Evolutionary conservation across 768 basidiomycete genomes (phyloP).

Genomic region (Mycena vitilis): DNA sequence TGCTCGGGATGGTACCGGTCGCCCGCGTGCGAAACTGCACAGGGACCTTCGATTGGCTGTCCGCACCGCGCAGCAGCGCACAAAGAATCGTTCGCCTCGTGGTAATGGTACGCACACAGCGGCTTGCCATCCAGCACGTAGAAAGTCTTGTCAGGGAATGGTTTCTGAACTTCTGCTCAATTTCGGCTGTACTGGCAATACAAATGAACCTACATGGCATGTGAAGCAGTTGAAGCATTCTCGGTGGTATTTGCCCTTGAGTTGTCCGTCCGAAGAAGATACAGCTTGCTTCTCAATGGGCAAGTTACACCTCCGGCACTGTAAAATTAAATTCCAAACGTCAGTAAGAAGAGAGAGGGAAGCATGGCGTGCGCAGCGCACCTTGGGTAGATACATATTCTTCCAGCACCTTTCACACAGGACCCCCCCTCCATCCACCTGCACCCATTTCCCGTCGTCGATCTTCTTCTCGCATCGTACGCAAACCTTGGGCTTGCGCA

Average conservation of each 20-base stretch:
- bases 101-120: slow-evolving; percentile 92
- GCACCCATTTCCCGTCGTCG: slow-evolving; percentile 86
- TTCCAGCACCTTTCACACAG: slow-evolving; percentile 96
- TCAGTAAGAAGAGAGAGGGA: slow-evolving; percentile 14
- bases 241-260: slow-evolving; percentile 95
- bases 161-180: slow-evolving; percentile 61
- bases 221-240: slow-evolving; percentile 90
- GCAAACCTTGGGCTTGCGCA: slow-evolving; percentile 62
- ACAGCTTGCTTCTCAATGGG: slow-evolving; percentile 94
- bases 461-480: slow-evolving; percentile 76
- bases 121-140: slow-evolving; percentile 94
- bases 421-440: slow-evolving; percentile 78
- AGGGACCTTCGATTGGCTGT: slow-evolving; percentile 93
- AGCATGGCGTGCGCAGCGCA: slow-evolving; percentile 45
- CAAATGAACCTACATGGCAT: slow-evolving; percentile 68
- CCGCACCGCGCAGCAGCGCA: slow-evolving; percentile 85
- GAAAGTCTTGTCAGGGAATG: slow-evolving; percentile 92
- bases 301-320: slow-evolving; percentile 90
- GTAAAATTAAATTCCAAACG: slow-evolving; percentile 26
- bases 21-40: slow-evolving; percentile 86
- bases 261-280: slow-evolving; percentile 90
- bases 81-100: slow-evolving; percentile 90
- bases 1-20: slow-evolving; percentile 91
- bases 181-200: slow-evolving; percentile 2
- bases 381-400: slow-evolving; percentile 94